A percentile compares a stretch with the other conserved stretches of the same genome.
phyloP scores from a whole-genome alignment of 805 yeast species.

The Zygoascus biomembranicola region DNA sequence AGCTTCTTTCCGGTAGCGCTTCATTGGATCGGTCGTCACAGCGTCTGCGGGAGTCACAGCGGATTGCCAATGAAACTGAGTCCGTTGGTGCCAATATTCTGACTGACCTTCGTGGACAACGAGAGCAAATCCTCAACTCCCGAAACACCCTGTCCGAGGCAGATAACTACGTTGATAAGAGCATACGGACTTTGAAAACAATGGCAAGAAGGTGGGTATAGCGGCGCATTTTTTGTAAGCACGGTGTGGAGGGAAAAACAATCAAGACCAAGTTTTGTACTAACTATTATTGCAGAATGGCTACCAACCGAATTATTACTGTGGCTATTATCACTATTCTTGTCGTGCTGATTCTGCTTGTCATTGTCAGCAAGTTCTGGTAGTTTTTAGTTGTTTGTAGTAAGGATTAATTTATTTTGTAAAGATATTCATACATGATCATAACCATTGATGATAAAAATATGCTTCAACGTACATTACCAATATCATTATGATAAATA shows the following conservation, averaged over 20 bases:
- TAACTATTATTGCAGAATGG: conserved; percentile 41
- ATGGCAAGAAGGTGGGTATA: conserved; percentile 61
- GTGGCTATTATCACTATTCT: conserved; percentile 87
- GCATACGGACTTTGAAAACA: conserved; percentile 73
- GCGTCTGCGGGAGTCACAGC: conserved; percentile 75
- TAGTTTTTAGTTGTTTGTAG: conserved; percentile 29
- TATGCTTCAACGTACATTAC: background rate
- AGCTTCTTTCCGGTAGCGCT: conserved; percentile 66
- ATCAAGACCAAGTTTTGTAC: background rate
- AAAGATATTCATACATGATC: background rate
- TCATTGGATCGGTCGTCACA: conserved; percentile 77
- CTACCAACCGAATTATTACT: conserved; percentile 83
- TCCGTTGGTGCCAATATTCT: conserved; percentile 83
- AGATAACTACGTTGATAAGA: conserved; percentile 85
- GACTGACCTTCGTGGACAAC: conserved; percentile 80
- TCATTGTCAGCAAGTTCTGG: conserved; percentile 74
- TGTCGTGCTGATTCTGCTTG: conserved; percentile 71
- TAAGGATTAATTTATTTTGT: background rate
- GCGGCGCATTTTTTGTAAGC: background rate
- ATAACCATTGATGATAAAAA: too few species aligned
- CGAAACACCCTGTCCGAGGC: conserved; percentile 84
- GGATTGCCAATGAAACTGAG: conserved; percentile 90
- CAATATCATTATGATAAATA: background rate
- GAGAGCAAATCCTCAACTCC: conserved; percentile 84
- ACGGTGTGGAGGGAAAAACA: background rate